Base-by-base conservation (phyloP, 2,329 filamentous ascomycete genomes). In the Aurifilum marmelostoma region DNA sequence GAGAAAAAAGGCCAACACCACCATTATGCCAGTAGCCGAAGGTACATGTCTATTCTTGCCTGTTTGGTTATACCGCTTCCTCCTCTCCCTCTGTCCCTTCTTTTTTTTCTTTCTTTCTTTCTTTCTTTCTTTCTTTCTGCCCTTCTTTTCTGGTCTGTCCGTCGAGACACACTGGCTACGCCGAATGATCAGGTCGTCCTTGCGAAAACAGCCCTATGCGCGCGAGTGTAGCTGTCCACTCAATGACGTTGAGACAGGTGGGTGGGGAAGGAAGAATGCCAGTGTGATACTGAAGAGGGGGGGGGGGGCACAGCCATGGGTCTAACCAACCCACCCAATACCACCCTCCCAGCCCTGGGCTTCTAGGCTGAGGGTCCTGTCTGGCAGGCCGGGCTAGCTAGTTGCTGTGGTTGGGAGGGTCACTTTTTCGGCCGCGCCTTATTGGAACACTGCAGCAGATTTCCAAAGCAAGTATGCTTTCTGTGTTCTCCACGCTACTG, bases 241-340 rank as follows among this genome's bases (percentile, higher is more conserved):
- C 16, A 34, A 34, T 59, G 56, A 59, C 32, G 29, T 24, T 59
- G 32, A 59, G 21, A 59, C 56, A 59, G 56, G 56, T 59, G 43
- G 43, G 43, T 16, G 5, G 21, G 6, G 18, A 18, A 43, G 16
- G 18, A 47, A 7, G 16, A 47, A 14, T n/a, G 8, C 8, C 21
- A 59, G 56, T n/a, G 56, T 59, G 18, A n/a, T 29, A 59, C 56
- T 27, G 56, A 59, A 47, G 34, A 34, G 9, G 43, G 29, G 56
- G 9, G 43, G 29, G 56, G n/a, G 29, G 56, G 27, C 56, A 59
- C 32, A 59, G 56, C 56, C 56, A 37, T 37, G 56, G 18, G 29
- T 58, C 29, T 58, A 16, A 47, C 54, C 54, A 58, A 34, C 27
- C 54, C 18, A n/a, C n/a, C n/a, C n/a, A n/a, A n/a, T n/a, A n/a